Base-by-base conservation (phyloP, 495 filamentous ascomycete genomes). In the Amorphotheca resinae region DNA sequence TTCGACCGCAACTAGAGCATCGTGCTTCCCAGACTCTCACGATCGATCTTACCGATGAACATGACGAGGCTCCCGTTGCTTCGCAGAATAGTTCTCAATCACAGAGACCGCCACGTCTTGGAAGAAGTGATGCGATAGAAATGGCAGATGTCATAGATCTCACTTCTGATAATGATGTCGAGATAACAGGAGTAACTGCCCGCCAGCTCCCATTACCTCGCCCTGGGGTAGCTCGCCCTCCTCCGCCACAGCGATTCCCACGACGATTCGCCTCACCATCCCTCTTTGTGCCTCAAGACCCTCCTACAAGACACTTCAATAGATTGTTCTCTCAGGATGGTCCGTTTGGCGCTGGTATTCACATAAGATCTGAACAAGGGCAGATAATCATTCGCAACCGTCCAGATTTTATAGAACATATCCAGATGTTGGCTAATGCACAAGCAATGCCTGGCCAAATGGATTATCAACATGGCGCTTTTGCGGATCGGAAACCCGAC, bases 11-110 rank as follows among this genome's bases (percentile, higher is more conserved):
- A 9, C 44, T 49, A 25, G 48, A 52, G 41, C 48, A 54, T 41
- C 49, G 45, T 33, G 20, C 48, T 23, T 58, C 59, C 33, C 47
- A 53, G 41, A 56, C 59, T 15, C 41, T 65, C 11, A 36, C 18
- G 22, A 65, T 65, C 39, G 62, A 65, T 44, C 53, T 65, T 8
- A 65, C 62, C n/a, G 59, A 63, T 17, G 62, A 60, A 1, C 31
- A 54, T n/a, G 57, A 62, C 7, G 58, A 62, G 20, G 23, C 33
- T 28, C 46, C 34, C 26, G 33, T 35, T 23, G 35, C 23, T 21
- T 21, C 28, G 35, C 34, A 20, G 40, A 56, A 48, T 7, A 42
- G 55, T 12, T 49, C 9, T 4, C 15, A 38, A 9, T 59, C 25
- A 45, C 64, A 44, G 54, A 60, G 41, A 22, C 55, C 50, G 44